phyloP scores from a whole-genome alignment of 345 rosid genomes.

The Aquilaria sinensis region DNA sequence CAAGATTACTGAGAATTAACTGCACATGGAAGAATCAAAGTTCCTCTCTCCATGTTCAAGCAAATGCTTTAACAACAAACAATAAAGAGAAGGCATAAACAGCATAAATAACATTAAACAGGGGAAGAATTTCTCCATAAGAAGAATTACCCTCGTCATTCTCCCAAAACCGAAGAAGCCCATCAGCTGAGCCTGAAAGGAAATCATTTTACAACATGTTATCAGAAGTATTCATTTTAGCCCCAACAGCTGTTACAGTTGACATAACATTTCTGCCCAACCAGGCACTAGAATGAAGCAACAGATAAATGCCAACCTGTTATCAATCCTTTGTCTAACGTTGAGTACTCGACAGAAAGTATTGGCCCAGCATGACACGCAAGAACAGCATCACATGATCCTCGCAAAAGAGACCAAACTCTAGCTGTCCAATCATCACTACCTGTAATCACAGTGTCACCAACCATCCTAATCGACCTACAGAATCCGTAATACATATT shows the following conservation, averaged over 20 bases:
- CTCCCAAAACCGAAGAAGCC: slow-evolving; percentile 98
- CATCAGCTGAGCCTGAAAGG: slow-evolving; percentile 91
- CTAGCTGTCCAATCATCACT: slow-evolving; percentile 99
- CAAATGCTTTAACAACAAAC: slow-evolving; percentile 1
- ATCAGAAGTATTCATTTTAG: slow-evolving; percentile 1
- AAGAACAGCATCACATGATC: slow-evolving; percentile 84
- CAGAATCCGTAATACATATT: slow-evolving; percentile 18
- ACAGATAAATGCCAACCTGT: slow-evolving; percentile 48
- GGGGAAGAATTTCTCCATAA: too few relatives aligned
- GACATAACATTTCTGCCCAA: background rate
- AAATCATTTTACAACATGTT: slow-evolving; percentile 12
- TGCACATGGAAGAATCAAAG: slow-evolving; percentile 6
- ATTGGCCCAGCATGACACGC: slow-evolving; percentile 98
- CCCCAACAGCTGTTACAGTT: background rate
- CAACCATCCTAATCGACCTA: slow-evolving; percentile 97
- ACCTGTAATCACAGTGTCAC: slow-evolving; percentile 87
- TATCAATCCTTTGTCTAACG: slow-evolving; percentile 80
- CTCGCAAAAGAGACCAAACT: slow-evolving; percentile 93
- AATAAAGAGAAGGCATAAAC: too few relatives aligned
- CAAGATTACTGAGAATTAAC: background rate
- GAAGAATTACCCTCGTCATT: slow-evolving; percentile 58
- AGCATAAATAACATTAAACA: too few relatives aligned
- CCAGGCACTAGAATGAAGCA: background rate
- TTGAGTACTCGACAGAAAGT: slow-evolving; percentile 75
- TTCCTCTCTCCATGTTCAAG: slow-evolving; percentile 4